Evolutionary conservation across 2,329 filamentous ascomycete species (phyloP).

Genomic region (Pezicula carpinea): DNA sequence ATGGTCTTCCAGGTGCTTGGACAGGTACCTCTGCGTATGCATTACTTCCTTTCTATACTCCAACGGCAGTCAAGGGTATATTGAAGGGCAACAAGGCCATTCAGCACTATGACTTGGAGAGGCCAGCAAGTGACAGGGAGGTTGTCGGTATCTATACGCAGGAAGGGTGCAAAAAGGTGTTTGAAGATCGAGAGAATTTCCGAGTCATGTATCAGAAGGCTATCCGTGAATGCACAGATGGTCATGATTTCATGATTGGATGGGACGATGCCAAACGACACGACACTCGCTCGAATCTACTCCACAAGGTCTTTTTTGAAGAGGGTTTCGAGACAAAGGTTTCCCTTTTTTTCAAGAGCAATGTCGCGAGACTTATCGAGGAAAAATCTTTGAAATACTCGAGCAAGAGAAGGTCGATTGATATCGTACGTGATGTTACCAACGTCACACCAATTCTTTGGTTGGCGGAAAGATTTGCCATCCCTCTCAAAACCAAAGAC

Average conservation of each 20-base stretch:
- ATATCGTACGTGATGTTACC: slow-evolving; percentile 59
- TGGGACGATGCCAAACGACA: slow-evolving; percentile 39
- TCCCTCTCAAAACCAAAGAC: slow-evolving; percentile 60
- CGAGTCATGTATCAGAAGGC: slow-evolving; percentile 41
- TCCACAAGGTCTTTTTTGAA: slow-evolving; percentile 42
- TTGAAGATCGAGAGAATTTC: slow-evolving; percentile 44
- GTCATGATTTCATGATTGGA: slow-evolving; percentile 43
- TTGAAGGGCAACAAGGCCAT: slow-evolving; percentile 40
- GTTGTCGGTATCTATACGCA: slow-evolving; percentile 45
- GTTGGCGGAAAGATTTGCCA: slow-evolving; percentile 47
- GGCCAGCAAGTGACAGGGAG: slow-evolving; percentile 35
- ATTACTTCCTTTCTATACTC: slow-evolving; percentile 46
- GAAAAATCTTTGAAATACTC: slow-evolving; percentile 41
- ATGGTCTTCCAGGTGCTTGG: slow-evolving; percentile 40
- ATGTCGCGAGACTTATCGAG: slow-evolving; percentile 39
- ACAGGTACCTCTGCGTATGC: slow-evolving; percentile 44
- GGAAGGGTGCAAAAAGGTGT: slow-evolving; percentile 43
- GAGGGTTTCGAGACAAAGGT: slow-evolving; percentile 38
- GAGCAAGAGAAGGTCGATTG: slow-evolving; percentile 37
- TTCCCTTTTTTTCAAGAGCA: slow-evolving; percentile 37
- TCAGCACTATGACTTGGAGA: slow-evolving; percentile 39
- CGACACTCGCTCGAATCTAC: slow-evolving; percentile 33
- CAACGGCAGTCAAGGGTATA: slow-evolving; percentile 41
- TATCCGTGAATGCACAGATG: slow-evolving; percentile 36
- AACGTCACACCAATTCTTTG: slow-evolving; percentile 55